Base-by-base conservation (phyloP, 495 filamentous ascomycete genomes). In the Lichenothelia convexa region DNA sequence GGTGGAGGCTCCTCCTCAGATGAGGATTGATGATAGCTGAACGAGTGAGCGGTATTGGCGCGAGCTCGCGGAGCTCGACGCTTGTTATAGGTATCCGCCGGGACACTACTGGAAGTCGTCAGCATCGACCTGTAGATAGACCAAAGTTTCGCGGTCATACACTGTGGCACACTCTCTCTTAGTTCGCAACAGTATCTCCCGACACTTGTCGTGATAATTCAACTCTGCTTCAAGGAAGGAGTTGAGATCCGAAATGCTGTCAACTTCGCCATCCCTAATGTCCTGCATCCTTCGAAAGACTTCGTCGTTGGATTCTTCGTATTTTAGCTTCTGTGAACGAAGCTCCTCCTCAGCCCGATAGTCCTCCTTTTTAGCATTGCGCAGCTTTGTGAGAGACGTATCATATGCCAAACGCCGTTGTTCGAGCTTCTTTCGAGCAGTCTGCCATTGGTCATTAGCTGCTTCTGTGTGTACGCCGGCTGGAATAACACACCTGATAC, bases 271-370 rank as follows among this genome's bases (percentile, higher is more conserved):
- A 36, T 93, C 83, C 55, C 89, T 81, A 55, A 97, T 93, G 45
- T 97, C 89, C 55, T 89, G 71, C 91, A 97, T 97, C 37, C 89
- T 70, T 43, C 87, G 73, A 43, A 73, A 65, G 40, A 97, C 87
- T 46, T 97, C 89, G 43, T 95, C 89, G 42, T 71, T 92, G 4
- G 83, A 79, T 55, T 95, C 91, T 48, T 93, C 89, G 48, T 93
- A 97, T 55, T 94, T 97, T 40, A 81, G 79, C 50, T 93, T 93
- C 51, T 92, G 78, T 11, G 72, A 68, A 40, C 91, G 75, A 34
- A 93, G 67, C 54, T 97, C 87, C 54, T 97, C 91, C 57, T 97
- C 85, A 34, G 89, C 67, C 32, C 80, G 68, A 60, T 85, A 92
- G 52, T 97, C 85, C 41, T 95, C 87, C 43, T 73, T 78, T 63